A percentile compares a stretch with the other conserved stretches of the same genome.
phyloP scores from a whole-genome alignment of 805 yeast genomes.

The Tetrapisispora namnaoensis region DNA sequence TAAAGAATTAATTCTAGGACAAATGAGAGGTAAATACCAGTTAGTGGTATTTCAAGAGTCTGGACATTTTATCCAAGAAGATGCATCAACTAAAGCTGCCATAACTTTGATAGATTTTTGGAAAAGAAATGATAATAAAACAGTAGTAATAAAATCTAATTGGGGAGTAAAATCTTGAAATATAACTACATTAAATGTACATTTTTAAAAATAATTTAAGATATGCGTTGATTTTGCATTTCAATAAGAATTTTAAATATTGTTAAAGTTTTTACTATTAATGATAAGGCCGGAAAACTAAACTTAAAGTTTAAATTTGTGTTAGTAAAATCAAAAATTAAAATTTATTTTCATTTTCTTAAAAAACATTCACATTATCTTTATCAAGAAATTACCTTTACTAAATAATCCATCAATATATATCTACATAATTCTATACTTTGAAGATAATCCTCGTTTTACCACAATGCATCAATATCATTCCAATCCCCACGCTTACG shows the following conservation, averaged over 20 bases:
- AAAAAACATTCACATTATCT: too few relatives aligned
- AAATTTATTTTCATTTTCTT: too few relatives aligned
- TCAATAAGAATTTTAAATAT: too few relatives aligned
- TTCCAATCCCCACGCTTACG: conserved; percentile 57
- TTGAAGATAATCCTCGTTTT: not conserved
- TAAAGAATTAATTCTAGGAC: conserved; percentile 80
- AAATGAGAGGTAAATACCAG: conserved; percentile 97
- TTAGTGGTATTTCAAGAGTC: conserved; percentile 68
- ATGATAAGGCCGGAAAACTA: too few relatives aligned
- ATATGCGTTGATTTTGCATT: too few relatives aligned
- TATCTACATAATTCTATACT: too few relatives aligned
- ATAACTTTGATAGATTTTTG: conserved; percentile 39
- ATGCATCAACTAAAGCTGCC: conserved; percentile 62
- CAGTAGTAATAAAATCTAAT: conserved; percentile 29
- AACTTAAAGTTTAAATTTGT: too few relatives aligned
- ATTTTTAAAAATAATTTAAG: too few relatives aligned
- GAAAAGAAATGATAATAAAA: conserved; percentile 33
- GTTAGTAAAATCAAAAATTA: too few relatives aligned
- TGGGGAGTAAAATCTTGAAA: conserved; percentile 28
- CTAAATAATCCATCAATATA: too few relatives aligned
- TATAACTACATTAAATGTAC: not conserved
- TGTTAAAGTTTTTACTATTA: too few relatives aligned
- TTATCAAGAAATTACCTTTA: too few relatives aligned
- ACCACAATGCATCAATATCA: conserved; percentile 50
- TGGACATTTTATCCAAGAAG: conserved; percentile 96